phyloP scores from a whole-genome alignment of 148 eudicot genomes.

The Pouteria glomerata region DNA sequence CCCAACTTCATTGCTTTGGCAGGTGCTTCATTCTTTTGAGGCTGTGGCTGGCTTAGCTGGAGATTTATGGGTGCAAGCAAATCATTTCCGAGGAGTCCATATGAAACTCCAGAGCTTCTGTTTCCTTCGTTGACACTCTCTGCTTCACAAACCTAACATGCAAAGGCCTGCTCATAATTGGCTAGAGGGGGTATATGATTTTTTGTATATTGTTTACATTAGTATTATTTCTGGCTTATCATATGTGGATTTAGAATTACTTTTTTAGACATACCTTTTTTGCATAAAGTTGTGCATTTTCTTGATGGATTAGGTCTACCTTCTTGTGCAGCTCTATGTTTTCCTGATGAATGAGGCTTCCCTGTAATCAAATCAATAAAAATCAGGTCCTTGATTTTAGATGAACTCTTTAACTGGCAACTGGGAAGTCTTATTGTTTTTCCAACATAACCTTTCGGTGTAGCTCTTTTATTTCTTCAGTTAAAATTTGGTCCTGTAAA shows the following conservation, averaged over 20 bases:
- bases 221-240: no score
- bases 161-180: not conserved
- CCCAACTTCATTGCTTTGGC: constrained; percentile 16
- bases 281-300: constrained; percentile 53
- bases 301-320: constrained; percentile 38
- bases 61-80: constrained; percentile 37
- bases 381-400: constrained; percentile 9
- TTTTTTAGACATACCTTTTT: constrained; percentile 41
- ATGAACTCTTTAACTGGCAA: not conserved
- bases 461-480: constrained; percentile 56
- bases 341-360: constrained; percentile 50
- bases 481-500: constrained; percentile 63
- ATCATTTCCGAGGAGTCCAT: constrained; percentile 17
- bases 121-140: constrained; percentile 19
- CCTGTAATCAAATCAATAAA: constrained; percentile 35
- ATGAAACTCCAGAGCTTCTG: constrained; percentile 28
- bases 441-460: constrained; percentile 41
- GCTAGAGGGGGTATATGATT: not conserved
- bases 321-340: constrained; percentile 61
- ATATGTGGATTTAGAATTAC: not conserved
- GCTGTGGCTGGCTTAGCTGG: constrained; percentile 54
- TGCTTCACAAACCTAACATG: constrained; percentile 38
- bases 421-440: constrained; percentile 6
- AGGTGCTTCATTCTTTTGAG: constrained; percentile 23
- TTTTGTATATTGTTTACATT: no score